phyloP scores from a whole-genome alignment of 257 asterid species.

The Nicotiana knightiana region DNA sequence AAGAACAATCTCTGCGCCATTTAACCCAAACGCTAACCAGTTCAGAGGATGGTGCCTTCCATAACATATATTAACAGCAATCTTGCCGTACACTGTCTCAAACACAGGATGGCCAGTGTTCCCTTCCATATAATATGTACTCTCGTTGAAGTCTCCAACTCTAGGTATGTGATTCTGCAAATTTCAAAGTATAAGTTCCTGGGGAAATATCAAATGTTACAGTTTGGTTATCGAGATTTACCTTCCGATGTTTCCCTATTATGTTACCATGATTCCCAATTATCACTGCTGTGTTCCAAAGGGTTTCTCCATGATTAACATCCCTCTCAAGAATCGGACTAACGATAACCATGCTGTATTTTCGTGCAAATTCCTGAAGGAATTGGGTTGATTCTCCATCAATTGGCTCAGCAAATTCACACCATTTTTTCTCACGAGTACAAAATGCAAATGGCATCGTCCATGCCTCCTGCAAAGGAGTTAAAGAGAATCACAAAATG shows the following conservation, averaged over 20 bases:
- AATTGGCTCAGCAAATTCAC: conserved; percentile 88
- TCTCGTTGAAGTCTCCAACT: conserved; percentile 96
- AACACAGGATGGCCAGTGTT: conserved; percentile 96
- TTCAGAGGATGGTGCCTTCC: conserved; percentile 98
- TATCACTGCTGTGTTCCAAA: conserved; percentile 88
- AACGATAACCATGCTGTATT: conserved; percentile 81
- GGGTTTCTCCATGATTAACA: conserved; percentile 75
- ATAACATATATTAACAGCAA: conserved; percentile 89
- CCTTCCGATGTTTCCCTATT: conserved; percentile 95
- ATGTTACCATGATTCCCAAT: conserved; percentile 93
- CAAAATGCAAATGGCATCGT: conserved; percentile 98
- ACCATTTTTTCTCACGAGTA: conserved; percentile 96
- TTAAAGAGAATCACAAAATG: neutral
- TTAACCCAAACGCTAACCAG: conserved; percentile 93
- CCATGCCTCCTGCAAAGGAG: conserved; percentile 81
- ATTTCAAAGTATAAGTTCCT: conserved; percentile 5
- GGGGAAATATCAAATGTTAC: neutral
- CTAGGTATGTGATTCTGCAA: conserved; percentile 95
- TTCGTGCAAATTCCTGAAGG: conserved; percentile 74
- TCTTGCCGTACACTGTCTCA: conserved; percentile 84
- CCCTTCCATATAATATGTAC: conserved; percentile 98
- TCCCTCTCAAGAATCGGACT: conserved; percentile 97
- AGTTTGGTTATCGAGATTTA: conserved; percentile 16
- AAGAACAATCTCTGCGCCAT: conserved; percentile 92
- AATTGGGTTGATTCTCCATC: conserved; percentile 92